Base-by-base conservation (phyloP, 2,329 filamentous ascomycete species). In the Stachybotrys chlorohalonatus region DNA sequence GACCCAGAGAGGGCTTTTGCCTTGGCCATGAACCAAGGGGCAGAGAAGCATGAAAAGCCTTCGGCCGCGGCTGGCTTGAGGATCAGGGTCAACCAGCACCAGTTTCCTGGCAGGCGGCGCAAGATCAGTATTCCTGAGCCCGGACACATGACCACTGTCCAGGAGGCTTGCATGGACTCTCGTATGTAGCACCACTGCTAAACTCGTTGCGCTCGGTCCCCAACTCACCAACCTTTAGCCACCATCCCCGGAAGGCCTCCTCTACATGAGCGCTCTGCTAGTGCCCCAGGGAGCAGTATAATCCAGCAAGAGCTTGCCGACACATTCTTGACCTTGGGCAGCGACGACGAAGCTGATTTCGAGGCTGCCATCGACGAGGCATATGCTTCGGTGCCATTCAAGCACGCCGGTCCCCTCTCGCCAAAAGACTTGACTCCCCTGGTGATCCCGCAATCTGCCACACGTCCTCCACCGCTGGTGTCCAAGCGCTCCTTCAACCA, bases 161-260 rank as follows among this genome's bases (percentile, higher is more conserved):
- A 86, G 59, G 84, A 87, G 64, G 70, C 79, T 51, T 68, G 82
- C 52, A 86, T 87, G 83, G 85, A 88, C 69, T 87, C 85, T 62
- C 85, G 85, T 88, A 74, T 73, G 84, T 74, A 52, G 36, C 13
- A 13, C 13, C 36, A 42, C 13, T 42, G 36, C 24, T 24, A 24
- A 42, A 42, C 36, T 42, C 9, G 36, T 13, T 13, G 13, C 24
- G 36, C 36, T 42, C 36, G 36, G 8, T 42, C 31, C 49, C 16
- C 53, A 46, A 59, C 60, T 68, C 31, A 67, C 55, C 17, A 7
- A 64, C 52, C 46, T 49, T 3, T 59, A 86, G 84, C 85, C 58
- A 87, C 85, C 31, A 85, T 87, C 60, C 85, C 85, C 39, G 84
- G 83, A 47, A 78, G 83, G 7, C 83, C 82, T 54, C 75, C 84